Percentiles rank a stretch among this genome's conserved stretches.
Conservation (phyloP, 108 stramenopile species). For the Hondaea fermentalgiana region DNA sequence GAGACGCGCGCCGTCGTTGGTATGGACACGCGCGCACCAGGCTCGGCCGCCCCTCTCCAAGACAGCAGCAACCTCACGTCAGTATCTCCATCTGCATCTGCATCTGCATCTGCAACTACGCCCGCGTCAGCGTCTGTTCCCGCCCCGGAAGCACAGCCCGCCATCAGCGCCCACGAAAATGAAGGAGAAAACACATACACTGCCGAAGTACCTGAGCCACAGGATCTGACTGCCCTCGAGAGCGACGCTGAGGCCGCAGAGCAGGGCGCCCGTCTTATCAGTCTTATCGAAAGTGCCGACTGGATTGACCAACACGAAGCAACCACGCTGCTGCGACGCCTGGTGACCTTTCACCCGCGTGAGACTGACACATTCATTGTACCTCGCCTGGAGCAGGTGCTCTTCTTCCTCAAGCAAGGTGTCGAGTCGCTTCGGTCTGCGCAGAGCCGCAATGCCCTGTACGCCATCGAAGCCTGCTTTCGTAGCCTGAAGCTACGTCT, state of each 20-base stretch:
- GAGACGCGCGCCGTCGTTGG: background rate
- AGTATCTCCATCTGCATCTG: background rate
- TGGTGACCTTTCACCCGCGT: background rate
- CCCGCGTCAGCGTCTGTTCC: no score
- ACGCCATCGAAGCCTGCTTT: background rate
- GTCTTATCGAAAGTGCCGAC: background rate
- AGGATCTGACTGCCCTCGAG: background rate
- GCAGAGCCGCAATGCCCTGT: background rate
- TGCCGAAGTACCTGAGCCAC: background rate
- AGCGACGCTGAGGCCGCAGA: background rate
- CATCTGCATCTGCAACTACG: no score
- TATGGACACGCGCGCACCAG: background rate
- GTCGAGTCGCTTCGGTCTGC: conserved; percentile 15
- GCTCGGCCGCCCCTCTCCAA: background rate
- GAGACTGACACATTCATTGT: background rate
- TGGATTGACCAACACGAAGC: background rate
- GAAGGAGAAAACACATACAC: background rate
- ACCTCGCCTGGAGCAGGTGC: background rate
- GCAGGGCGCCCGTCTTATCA: background rate
- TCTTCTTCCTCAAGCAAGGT: background rate
- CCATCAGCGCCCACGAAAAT: no score
- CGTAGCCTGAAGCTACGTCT: background rate
- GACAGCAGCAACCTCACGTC: background rate
- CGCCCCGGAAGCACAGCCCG: no score
- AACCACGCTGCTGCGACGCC: background rate